Evolutionary conservation across 208 protist genomes (phyloP).

Genomic region (Porcisia hertigi): DNA sequence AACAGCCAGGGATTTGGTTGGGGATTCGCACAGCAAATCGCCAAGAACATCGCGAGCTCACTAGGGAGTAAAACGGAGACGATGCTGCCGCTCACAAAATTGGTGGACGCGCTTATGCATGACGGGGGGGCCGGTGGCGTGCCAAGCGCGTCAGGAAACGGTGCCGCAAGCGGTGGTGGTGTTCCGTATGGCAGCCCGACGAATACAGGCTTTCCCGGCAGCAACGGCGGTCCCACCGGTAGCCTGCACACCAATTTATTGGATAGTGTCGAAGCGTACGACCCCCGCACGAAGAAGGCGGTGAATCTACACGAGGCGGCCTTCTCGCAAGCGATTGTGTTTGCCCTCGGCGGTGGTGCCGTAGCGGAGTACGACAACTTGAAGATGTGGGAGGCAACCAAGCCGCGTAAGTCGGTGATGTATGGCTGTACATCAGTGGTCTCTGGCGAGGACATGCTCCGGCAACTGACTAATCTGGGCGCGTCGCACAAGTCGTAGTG

Average conservation of each 20-base stretch:
- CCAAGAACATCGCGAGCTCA: constrained; percentile 78
- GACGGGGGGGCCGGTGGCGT: constrained; percentile 36
- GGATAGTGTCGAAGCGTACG: constrained; percentile 70
- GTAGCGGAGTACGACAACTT: constrained; percentile 90
- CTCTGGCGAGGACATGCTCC: constrained; percentile 78
- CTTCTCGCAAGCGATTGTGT: constrained; percentile 90
- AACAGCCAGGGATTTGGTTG: constrained; percentile 69
- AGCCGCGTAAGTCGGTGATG: constrained; percentile 74
- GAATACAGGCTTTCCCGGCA: constrained; percentile 9
- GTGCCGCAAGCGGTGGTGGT: constrained; percentile 10
- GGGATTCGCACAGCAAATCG: constrained; percentile 86
- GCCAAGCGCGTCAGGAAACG: constrained; percentile 15
- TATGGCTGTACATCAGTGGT: constrained; percentile 87
- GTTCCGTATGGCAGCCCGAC: constrained; percentile 22
- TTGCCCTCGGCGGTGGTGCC: constrained; percentile 83
- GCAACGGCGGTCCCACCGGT: constrained; percentile 9
- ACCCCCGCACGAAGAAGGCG: constrained; percentile 66
- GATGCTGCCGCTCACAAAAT: constrained; percentile 83
- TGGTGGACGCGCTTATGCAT: constrained; percentile 84
- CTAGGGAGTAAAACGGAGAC: constrained; percentile 59
- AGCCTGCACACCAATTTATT: constrained; percentile 37
- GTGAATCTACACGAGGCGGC: constrained; percentile 60
- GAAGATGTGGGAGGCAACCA: constrained; percentile 78
- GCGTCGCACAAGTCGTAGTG: constrained; percentile 12
- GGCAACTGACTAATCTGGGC: constrained; percentile 69